Evolutionary conservation across 1,139 yeast species (phyloP), one percentile per base, ranked within the genome.

Genomic region (Suhomyces bribrorum): DNA sequence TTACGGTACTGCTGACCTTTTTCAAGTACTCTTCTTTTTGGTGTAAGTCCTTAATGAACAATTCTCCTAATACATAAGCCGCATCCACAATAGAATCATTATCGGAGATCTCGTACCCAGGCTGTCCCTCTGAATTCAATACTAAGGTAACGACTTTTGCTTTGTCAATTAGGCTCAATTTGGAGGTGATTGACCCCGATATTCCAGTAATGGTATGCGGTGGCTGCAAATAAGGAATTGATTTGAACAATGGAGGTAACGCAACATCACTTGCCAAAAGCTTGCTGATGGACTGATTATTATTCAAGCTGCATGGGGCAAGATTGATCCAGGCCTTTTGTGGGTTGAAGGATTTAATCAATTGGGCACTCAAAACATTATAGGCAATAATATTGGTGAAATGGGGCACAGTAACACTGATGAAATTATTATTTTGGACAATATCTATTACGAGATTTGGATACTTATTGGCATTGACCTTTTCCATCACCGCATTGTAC

Each of bases 161-260:
- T 8, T 35, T 37, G 17, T 41, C 40, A 15, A 36, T 26, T 2
- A 44, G 29, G 16, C 41, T 46, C 31, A 66, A 49, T 20, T 53
- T 60, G 0, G 79, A 61, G 1, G 64, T 48, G 2, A 77, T 28
- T 0, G 80, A 57, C 0, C 75, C 84, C 1, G 70, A 47, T 11
- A 71, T 62, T 0, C 85, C 85, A 0, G 82, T 74, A 18, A 79
- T 60, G 34, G 70, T 66, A 52, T 75, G 80, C 0, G 85, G 85
- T 3, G 85, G 85, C 24, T 54, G 59, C 43, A 79, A 59, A 13
- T 38, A 40, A 1, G 78, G 75, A 16, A 66, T 47, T 6, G 47
- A 31, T 14, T 45, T 37, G 28, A 49, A 29, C 8, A 48, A 14
- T 5, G 40, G 40, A 3, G 42, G 40, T 5, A 29, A 25, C 7